Base-by-base conservation (phyloP, 1,284 basidiomycete species). In the Marasmius oreades region DNA sequence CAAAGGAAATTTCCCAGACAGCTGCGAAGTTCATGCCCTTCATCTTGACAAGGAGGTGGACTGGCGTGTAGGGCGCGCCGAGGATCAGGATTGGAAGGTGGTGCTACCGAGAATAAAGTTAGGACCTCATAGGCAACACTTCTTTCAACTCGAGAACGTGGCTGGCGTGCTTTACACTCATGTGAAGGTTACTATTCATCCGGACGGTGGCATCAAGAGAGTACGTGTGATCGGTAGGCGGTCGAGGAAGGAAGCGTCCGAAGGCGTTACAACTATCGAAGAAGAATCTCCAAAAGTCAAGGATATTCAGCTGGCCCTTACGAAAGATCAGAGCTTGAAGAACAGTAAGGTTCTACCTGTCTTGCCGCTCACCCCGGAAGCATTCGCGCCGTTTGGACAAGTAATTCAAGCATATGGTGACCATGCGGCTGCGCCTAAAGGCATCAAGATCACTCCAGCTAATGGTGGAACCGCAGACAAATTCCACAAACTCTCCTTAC, bases 121-220 rank as follows among this genome's bases (percentile, higher is more conserved):
- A 39, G 94, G 95, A 10, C 91, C 97, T 3, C 91, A 98, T 74
- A 80, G 88, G 61, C 90, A 93, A 68, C 95, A 98, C 69, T 91
- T 84, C 69, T 93, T 98, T 74, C 85, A 90, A 64, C 77, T 97
- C 54, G 82, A 89, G 64, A 81, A 87, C 63, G 76, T 80, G 18
- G 71, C 79, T 42, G 80, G 73, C 10, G 73, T 72, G 54, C 69
- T 78, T 16, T 95, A 86, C 70, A 93, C 87, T 12, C 96, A 99
- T 70, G 83, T 98, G 56, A 86, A 86, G 64, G 76, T 96, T 60
- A 93, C 90, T 18, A 97, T 98, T 66, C 85, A 91, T 70, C 96
- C 96, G 3, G 96, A 99, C 69, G 96, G 96, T 50, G 96, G 96
- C 22, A 78, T 98, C 68, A 99, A 99, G 76, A 85, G 96, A 10